These are phyloP conservation scores for Fusarium burgessii DNA, from an alignment of 2,329 filamentous ascomycete genomes.

Conservation along the genomic window DNA sequence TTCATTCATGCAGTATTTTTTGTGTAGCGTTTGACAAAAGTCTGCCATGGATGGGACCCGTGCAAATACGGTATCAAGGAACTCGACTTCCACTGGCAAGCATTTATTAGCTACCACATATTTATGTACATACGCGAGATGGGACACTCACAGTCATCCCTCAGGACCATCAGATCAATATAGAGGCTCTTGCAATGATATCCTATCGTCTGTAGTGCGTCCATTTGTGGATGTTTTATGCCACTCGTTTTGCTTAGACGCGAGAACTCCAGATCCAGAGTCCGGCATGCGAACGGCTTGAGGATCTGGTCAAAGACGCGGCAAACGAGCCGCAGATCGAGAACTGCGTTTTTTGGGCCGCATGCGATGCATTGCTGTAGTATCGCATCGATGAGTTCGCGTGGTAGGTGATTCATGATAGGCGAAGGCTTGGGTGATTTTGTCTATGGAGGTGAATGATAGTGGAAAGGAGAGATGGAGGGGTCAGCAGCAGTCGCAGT, in stretches of 20 bases:
- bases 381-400: constrained; percentile 62
- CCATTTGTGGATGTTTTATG: constrained; percentile 51
- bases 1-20: constrained; percentile 62
- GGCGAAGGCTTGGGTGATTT: neutral
- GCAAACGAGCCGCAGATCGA: constrained; percentile 62
- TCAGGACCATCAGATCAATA: constrained; percentile 65
- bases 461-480: constrained; percentile 8
- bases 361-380: constrained; percentile 57
- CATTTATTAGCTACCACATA: constrained; percentile 25
- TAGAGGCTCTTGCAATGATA: constrained; percentile 62
- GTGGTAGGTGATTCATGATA: constrained; percentile 60
- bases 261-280: constrained; percentile 63
- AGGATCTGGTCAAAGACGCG: constrained; percentile 61
- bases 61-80: constrained; percentile 60
- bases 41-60: constrained; percentile 59
- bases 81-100: constrained; percentile 61
- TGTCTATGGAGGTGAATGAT: neutral
- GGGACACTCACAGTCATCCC: constrained; percentile 60
- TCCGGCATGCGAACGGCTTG: constrained; percentile 60
- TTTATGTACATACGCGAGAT: neutral
- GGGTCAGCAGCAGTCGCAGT: constrained; percentile 23
- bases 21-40: constrained; percentile 58
- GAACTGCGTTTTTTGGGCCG: constrained; percentile 58
- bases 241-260: constrained; percentile 56
- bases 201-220: constrained; percentile 60